Percentiles rank a stretch among this genome's conserved stretches.
Evolutionary conservation across 2,329 filamentous ascomycete genomes (phyloP).

Genomic region (Polytolypa hystricis): DNA sequence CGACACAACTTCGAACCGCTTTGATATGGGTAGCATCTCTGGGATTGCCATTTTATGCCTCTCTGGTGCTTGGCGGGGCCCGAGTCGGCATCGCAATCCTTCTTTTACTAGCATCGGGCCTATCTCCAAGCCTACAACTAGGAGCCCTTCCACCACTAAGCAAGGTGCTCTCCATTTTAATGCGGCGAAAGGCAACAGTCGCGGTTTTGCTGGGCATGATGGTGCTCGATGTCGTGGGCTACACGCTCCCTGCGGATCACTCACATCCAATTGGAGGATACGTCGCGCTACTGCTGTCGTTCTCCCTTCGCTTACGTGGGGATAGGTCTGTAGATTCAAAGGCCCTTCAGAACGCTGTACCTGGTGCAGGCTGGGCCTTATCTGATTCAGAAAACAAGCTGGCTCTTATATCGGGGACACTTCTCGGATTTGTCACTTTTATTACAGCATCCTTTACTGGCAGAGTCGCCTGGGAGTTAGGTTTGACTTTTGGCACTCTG

Average conservation of each 20-base stretch:
- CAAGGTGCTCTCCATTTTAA: too few species aligned
- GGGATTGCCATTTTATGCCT: conserved; percentile 45
- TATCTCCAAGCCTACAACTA: not conserved
- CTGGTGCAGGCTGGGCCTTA: too few species aligned
- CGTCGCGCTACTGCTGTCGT: conserved; percentile 19
- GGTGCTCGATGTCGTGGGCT: conserved; percentile 1
- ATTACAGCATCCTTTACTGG: conserved; percentile 7
- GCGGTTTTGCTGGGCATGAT: conserved; percentile 7
- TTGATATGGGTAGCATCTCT: conserved; percentile 30
- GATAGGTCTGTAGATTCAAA: too few species aligned
- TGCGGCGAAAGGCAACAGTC: conserved; percentile 5
- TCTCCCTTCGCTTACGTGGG: too few species aligned
- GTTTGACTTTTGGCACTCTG: too few species aligned
- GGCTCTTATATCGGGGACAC: not conserved
- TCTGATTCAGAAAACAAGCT: too few species aligned
- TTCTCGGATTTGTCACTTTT: not conserved
- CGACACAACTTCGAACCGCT: conserved; percentile 12
- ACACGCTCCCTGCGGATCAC: conserved; percentile 2
- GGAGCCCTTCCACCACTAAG: too few species aligned
- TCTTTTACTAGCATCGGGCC: conserved; percentile 16
- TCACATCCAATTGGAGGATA: conserved; percentile 4
- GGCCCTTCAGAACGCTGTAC: too few species aligned
- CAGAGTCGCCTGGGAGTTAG: too few species aligned
- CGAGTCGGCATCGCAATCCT: conserved; percentile 43
- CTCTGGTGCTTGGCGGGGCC: conserved; percentile 44